Conservation (phyloP, 129 eudicot genomes). For the Flaveria linearis region DNA sequence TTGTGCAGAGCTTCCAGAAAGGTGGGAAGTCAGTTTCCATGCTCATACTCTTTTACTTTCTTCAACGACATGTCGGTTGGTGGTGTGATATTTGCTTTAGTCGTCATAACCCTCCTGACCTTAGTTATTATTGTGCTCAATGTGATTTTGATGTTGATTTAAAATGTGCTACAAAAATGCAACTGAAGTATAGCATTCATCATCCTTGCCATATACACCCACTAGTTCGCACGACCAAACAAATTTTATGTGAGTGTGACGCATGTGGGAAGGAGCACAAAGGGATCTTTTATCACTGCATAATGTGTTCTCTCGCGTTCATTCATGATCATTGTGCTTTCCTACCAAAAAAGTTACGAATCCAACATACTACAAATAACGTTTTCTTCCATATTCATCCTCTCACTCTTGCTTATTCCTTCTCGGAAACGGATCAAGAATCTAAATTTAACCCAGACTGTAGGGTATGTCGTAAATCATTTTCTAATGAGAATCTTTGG, state of each 20-base stretch:
- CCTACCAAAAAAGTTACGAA: neutral
- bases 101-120: neutral
- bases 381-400: neutral
- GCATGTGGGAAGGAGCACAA: neutral
- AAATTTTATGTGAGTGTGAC: neutral
- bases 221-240: neutral
- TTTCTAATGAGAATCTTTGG: neutral
- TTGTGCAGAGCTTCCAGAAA: conserved; percentile 2
- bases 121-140: neutral
- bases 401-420: neutral
- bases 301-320: neutral
- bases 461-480: neutral
- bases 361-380: conserved; percentile 2
- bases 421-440: neutral
- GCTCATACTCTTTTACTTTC: neutral
- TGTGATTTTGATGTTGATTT: neutral
- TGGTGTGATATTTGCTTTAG: neutral
- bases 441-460: neutral
- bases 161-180: neutral
- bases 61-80: neutral
- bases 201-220: conserved; percentile 2
- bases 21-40: neutral
- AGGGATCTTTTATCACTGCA: neutral
- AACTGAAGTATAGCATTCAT: neutral
- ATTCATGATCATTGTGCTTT: neutral